Percentiles rank a stretch among this genome's conserved stretches.
phyloP scores from a whole-genome alignment of 2,329 filamentous ascomycete species.

The Aspergillus phoenicis region DNA sequence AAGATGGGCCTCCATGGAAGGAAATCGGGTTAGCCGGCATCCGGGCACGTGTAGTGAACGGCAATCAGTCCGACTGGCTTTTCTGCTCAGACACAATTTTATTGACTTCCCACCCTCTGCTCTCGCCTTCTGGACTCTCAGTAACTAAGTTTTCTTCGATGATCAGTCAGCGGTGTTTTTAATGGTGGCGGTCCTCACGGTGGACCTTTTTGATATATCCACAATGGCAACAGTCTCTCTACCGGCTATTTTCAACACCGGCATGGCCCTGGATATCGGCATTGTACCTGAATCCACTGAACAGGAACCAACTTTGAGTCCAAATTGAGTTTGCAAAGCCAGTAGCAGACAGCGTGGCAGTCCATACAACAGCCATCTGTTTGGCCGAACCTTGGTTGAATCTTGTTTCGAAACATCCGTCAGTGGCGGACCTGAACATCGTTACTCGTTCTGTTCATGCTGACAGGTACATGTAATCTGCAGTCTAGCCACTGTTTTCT shows the following conservation, averaged over 20 bases:
- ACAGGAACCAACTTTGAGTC: background rate
- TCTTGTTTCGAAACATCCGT: background rate
- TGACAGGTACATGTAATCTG: background rate
- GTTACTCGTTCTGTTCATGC: background rate
- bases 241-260: background rate
- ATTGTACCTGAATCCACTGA: background rate
- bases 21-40: background rate
- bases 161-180: background rate
- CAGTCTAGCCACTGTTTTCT: background rate
- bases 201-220: background rate
- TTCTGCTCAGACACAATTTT: background rate
- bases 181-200: background rate
- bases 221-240: background rate
- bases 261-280: background rate
- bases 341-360: background rate
- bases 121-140: background rate
- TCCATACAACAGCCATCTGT: background rate
- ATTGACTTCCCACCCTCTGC: too few relatives aligned
- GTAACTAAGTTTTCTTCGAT: background rate
- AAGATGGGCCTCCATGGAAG: background rate
- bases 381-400: background rate
- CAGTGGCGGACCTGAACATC: slow-evolving; percentile 1
- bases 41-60: background rate
- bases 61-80: background rate
- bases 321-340: background rate